Conservation (phyloP, 305 asterid species). For the Solanum hybrid region DNA sequence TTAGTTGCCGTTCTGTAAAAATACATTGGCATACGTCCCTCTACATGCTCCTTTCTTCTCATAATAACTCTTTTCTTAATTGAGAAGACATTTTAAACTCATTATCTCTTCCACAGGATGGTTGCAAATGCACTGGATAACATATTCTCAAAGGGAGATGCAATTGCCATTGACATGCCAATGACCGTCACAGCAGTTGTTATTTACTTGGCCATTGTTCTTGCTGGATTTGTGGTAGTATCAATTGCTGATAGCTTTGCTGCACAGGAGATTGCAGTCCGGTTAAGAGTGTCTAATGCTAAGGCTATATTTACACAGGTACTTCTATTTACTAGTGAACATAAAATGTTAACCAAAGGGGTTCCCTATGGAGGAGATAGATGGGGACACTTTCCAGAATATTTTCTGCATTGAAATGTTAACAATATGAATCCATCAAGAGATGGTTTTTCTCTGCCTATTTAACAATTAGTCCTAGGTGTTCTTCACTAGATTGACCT, state of each 20-base stretch:
- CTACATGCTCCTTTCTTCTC: background rate
- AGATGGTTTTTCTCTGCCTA: background rate
- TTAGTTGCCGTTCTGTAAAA: background rate
- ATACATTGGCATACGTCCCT: background rate
- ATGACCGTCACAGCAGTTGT: conserved; percentile 77
- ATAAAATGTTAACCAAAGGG: background rate
- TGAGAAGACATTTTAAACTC: background rate
- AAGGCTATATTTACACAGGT: conserved; percentile 92
- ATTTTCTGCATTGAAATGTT: background rate
- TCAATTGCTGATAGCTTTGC: conserved; percentile 99
- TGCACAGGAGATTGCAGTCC: conserved; percentile 79
- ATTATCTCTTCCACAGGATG: conserved; percentile 41
- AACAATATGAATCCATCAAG: background rate
- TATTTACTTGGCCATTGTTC: conserved; percentile 73
- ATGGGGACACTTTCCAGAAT: background rate
- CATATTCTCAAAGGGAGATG: conserved; percentile 71
- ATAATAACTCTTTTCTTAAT: background rate
- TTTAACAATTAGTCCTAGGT: background rate
- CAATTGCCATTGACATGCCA: conserved; percentile 94
- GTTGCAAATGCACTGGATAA: conserved; percentile 76
- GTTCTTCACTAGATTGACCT: background rate
- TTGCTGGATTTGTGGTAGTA: conserved; percentile 77
- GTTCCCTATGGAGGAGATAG: background rate
- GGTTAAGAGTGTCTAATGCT: conserved; percentile 69
- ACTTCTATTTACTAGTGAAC: background rate